phyloP scores from a whole-genome alignment of 352 stramenopile genomes.

The Globisporangium okanoganense region DNA sequence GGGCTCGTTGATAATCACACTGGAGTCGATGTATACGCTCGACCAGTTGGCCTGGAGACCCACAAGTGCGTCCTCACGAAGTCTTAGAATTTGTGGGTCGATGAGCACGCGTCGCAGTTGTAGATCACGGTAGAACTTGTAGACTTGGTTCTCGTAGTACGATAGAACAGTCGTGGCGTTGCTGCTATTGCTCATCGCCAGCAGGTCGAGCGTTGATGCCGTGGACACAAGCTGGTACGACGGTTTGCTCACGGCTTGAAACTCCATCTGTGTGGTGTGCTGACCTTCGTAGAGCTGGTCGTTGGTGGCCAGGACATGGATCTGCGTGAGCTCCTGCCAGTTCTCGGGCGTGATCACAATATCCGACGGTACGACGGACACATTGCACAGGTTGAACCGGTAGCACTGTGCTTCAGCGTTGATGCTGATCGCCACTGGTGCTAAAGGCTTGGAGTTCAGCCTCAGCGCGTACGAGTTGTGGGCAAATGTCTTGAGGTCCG shows the following conservation, averaged over 20 bases:
- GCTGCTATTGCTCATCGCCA: neutral
- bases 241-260: constrained; percentile 23
- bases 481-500: constrained; percentile 13
- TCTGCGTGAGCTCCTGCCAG: constrained; percentile 30
- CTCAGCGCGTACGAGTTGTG: constrained; percentile 58
- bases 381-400: constrained; percentile 71
- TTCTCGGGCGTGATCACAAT: constrained; percentile 41
- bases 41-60: constrained; percentile 39
- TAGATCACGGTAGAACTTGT: constrained; percentile 27
- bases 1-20: constrained; percentile 21
- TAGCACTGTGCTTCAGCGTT: constrained; percentile 58
- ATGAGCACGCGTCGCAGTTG: constrained; percentile 17
- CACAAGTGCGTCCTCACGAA: constrained; percentile 20
- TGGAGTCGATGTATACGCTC: constrained; percentile 19
- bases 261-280: constrained; percentile 28
- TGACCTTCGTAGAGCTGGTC: constrained; percentile 59
- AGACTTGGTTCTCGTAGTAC: constrained; percentile 15
- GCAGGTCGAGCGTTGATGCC: constrained; percentile 18
- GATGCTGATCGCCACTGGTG: constrained; percentile 43
- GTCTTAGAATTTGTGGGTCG: neutral
- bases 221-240: constrained; percentile 30
- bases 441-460: constrained; percentile 39
- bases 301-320: constrained; percentile 49
- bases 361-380: constrained; percentile 33
- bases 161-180: constrained; percentile 8